A percentile compares a stretch with the other conserved stretches of the same genome.
Conservation (phyloP, 2,329 filamentous ascomycete genomes). For the Claviceps purpurea region DNA sequence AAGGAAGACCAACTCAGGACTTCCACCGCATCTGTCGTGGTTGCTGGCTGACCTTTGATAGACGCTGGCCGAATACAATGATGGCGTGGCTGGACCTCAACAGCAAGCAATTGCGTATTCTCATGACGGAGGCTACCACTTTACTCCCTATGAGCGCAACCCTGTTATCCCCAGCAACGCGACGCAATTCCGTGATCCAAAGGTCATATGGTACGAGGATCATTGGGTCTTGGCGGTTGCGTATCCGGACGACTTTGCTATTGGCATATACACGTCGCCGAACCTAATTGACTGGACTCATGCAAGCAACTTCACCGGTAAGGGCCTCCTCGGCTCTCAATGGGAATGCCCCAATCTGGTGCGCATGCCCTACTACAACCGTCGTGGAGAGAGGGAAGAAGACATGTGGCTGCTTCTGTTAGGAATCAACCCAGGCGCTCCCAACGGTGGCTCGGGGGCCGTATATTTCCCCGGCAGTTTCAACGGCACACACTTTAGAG, state of each 20-base stretch:
- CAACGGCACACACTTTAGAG: constrained; percentile 49
- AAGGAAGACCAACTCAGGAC: too few relatives aligned
- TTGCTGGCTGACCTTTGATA: constrained; percentile 3
- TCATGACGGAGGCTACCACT: constrained; percentile 46
- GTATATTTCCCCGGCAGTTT: constrained; percentile 46
- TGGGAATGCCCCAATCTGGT: constrained; percentile 54
- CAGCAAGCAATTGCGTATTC: constrained; percentile 50
- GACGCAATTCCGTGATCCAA: constrained; percentile 50
- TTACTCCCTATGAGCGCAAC: constrained; percentile 44
- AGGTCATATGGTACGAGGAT: constrained; percentile 44
- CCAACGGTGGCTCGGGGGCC: constrained; percentile 39
- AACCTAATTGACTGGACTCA: constrained; percentile 44
- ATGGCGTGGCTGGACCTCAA: constrained; percentile 18
- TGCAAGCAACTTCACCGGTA: constrained; percentile 38
- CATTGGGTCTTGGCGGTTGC: constrained; percentile 46
- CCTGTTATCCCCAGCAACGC: constrained; percentile 44
- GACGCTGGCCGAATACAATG: constrained; percentile 11
- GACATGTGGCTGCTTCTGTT: constrained; percentile 31
- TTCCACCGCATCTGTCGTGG: constrained; percentile 3
- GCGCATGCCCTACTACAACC: constrained; percentile 31
- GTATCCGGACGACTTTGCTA: constrained; percentile 35
- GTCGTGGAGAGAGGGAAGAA: constrained; percentile 16
- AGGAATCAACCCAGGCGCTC: constrained; percentile 44
- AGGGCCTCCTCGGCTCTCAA: constrained; percentile 38
- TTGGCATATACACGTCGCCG: constrained; percentile 48